A percentile compares a stretch with the other conserved stretches of the same genome.
phyloP scores from a whole-genome alignment of 1,139 yeast species.

The Magnusiomyces magnusii region DNA sequence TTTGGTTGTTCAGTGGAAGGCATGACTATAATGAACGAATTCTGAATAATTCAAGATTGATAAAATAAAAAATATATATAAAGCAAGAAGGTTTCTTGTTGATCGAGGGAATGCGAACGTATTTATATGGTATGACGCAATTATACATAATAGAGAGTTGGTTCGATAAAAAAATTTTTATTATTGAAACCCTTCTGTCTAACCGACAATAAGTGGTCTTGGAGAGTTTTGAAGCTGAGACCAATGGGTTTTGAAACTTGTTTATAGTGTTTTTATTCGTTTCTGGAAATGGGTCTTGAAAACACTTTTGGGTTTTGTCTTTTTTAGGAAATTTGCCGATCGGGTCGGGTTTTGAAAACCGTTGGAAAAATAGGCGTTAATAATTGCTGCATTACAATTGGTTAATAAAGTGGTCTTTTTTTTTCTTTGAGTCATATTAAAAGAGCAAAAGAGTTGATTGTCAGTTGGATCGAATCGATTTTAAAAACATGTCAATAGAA shows the following conservation, averaged over 20 bases:
- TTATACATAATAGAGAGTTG: not conserved
- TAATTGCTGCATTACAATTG: not conserved
- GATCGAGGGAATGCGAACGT: not conserved
- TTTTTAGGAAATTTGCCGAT: not conserved
- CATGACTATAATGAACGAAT: slow-evolving; percentile 16
- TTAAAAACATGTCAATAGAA: no score
- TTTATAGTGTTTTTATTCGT: not conserved
- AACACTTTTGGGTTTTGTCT: not conserved
- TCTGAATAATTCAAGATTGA: not conserved
- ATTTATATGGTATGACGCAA: not conserved
- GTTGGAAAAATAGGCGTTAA: not conserved
- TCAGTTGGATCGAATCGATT: no score
- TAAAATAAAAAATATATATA: not conserved
- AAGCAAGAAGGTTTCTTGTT: not conserved
- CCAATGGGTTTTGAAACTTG: not conserved
- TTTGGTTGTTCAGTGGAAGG: slow-evolving; percentile 24
- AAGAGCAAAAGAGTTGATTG: no score
- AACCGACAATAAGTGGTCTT: not conserved
- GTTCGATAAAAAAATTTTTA: not conserved
- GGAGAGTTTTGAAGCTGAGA: not conserved
- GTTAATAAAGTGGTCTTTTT: no score
- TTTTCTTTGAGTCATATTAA: no score
- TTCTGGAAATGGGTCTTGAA: not conserved
- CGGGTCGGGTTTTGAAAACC: not conserved
- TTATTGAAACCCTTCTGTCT: not conserved